Evolutionary conservation across 2,329 filamentous ascomycete genomes (phyloP), one percentile per base, ranked within the genome.

Genomic region (Colletotrichum tropicicola): DNA sequence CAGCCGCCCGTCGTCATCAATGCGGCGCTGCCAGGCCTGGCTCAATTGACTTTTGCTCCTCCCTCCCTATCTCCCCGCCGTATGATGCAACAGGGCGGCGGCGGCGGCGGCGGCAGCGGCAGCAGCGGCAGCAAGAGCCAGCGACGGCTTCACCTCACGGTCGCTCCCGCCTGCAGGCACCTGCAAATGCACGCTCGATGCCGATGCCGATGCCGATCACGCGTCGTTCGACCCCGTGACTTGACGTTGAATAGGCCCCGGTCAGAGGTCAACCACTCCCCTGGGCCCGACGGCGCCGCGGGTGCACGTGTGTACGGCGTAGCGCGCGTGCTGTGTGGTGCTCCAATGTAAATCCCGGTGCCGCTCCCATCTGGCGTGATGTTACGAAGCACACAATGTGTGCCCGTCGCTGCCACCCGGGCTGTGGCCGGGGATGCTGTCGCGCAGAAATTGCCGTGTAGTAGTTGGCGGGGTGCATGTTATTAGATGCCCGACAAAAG

Each of bases 401-500:
- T 35, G 12, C 32, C 32, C 2, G 32, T 13, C n/a, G 9, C 28
- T 12, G 7, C 12, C 7, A 12, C 7, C 28, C 28, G 12, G 28
- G 28, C 28, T 12, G 12, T 30, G 28, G 39, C 51, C 51, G 30
- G 58, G 57, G 39, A 39, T 21, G 17, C 30, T 57, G 52, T 51
- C 27, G 21, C 37, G 39, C 47, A 52, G 60, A 59, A 59, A 64
- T 64, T 64, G 60, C 55, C 60, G 55, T 41, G 55, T 64, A 53
- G 55, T 48, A 64, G 41, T 47, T 59, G 60, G 55, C 60, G 60
- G 60, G 60, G 60, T 41, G 37, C 59, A 37, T 32, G 53, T 63
- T 59, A 63, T 63, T 63, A 45, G 59, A 47, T 51, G 17, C 15
- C 39, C 55, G 60, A 53, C 55, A 64, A 64, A 64, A 59, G 60